Evolutionary conservation across 2,329 filamentous ascomycete genomes (phyloP), one percentile per base, ranked within the genome.

Genomic region (Claviceps arundinis): DNA sequence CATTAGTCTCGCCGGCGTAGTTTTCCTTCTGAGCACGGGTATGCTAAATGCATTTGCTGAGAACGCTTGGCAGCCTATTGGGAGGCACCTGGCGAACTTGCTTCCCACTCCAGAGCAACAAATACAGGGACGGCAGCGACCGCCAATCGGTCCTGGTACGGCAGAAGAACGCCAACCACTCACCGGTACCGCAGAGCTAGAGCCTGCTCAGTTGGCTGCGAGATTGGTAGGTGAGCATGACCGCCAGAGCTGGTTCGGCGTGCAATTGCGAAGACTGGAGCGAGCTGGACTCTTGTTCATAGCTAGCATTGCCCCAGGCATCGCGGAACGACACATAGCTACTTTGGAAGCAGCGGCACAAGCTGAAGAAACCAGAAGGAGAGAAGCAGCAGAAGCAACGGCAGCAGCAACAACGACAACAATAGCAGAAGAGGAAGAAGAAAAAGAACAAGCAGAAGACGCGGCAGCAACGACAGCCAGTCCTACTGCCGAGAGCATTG

Each of bases 321-420:
- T 85, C 24, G 80, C 80, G 1, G 81, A 85, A 64, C 70, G 80
- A 48, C 81, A 85, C 55, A 83, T 85, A 55, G 76, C 75, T 24
- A 72, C 77, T 45, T 63, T 80, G 2, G 77, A 80, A 58, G 75
- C 73, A 4, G 73, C 77, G 52, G 73, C 71, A 41, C 67, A 72
- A 48, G 69, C 64, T 2, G 74, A 60, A 34, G 57, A 74, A 57
- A 62, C 67, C 42, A 65, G 71, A 55, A 66, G 72, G 26, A 66
- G 66, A 57, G 71, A 76, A 53, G 69, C 67, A 1, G 67, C 67
- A 13, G 66, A 66, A 43, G 62, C 68, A 41, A 64, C 61, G 7
- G 63, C 63, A 4, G 59, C 51, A 40, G 16, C 46, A 19, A 8
- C 38, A 17, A 11, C 24, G n/a, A 13, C 30, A 1, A 2, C 45